Evolutionary conservation across 306 rosid species (phyloP), one percentile per base, ranked within the genome.

Genomic region (Acacia melanoxylon): DNA sequence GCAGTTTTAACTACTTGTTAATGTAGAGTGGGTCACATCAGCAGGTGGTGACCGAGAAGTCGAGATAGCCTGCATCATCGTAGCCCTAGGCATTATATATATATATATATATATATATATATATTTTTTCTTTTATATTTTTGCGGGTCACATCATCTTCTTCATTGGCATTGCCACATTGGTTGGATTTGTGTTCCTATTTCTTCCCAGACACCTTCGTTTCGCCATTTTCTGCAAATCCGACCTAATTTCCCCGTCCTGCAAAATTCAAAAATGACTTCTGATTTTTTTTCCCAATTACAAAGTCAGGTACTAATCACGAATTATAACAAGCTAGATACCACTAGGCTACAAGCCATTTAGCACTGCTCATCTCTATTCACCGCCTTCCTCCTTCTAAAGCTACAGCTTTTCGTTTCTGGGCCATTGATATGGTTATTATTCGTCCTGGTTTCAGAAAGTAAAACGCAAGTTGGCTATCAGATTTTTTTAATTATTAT

Each of bases 21-120:
- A 85, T 85, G 79, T 77, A 8, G 66, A 87, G 90, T 87, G 88
- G 88, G 90, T 87, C 90, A 87, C 90, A 87, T 87, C 90, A 87
- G 83, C 90, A 87, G 90, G 90, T 84, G 88, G 82, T 48, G 88
- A 82, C 83, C 49, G 76, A 20, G 87, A 41, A 48, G 86, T 82
- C 74, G 84, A 86, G 81, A 85, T 82, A 87, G 81, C 79, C 88
- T 85, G 80, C 81, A 40, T 19, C 8, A 44, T 19, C 66, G 58
- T 82, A 82, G 78, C 78, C 86, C 85, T 82, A 72, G 65, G 27
- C 74, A 82, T 84, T 84, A 62, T 75, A 31, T 31, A 3, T 31
- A 31, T 31, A 31, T 31, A 31, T 31, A 31, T 33, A 33, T 33
- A 33, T 35, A 35, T 49, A 49, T 4, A n/a, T n/a, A n/a, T n/a